phyloP scores from a whole-genome alignment of 148 eudicot genomes.

The Vaccinium vitisidaea region DNA sequence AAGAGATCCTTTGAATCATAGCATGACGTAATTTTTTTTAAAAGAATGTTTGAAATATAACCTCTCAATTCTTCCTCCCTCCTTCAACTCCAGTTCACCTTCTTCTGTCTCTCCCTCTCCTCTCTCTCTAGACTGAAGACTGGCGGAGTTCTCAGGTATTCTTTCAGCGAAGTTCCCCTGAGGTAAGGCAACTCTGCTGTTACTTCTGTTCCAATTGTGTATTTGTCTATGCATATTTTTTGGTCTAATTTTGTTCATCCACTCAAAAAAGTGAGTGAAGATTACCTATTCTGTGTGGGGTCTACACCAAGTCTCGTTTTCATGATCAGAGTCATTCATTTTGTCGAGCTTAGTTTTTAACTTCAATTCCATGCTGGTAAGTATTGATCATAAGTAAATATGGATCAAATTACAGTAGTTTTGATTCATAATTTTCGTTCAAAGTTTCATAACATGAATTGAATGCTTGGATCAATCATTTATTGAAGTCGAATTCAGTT shows the following conservation, averaged over 20 bases:
- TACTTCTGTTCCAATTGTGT: not conserved
- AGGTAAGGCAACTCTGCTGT: not conserved
- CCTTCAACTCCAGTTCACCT: not conserved
- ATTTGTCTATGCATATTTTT: not conserved
- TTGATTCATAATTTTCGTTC: not conserved
- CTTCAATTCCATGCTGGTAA: not conserved
- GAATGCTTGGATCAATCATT: not conserved
- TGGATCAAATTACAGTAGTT: not conserved
- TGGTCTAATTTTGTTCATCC: not conserved
- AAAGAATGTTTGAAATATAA: not conserved
- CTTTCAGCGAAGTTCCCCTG: not conserved
- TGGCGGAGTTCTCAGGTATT: no score
- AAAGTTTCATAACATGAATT: no score
- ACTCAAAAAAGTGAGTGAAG: not conserved
- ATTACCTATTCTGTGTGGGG: no score
- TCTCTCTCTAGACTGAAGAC: not conserved
- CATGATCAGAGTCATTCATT: not conserved
- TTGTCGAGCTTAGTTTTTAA: not conserved
- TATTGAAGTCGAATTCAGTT: not conserved
- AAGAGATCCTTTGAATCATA: not conserved
- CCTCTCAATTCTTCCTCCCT: not conserved
- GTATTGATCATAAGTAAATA: not conserved
- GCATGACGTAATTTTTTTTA: not conserved
- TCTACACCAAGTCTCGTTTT: not conserved
- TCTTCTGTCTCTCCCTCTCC: not conserved